phyloP scores from a whole-genome alignment of 306 rosid genomes.

The Geum urbanum region DNA sequence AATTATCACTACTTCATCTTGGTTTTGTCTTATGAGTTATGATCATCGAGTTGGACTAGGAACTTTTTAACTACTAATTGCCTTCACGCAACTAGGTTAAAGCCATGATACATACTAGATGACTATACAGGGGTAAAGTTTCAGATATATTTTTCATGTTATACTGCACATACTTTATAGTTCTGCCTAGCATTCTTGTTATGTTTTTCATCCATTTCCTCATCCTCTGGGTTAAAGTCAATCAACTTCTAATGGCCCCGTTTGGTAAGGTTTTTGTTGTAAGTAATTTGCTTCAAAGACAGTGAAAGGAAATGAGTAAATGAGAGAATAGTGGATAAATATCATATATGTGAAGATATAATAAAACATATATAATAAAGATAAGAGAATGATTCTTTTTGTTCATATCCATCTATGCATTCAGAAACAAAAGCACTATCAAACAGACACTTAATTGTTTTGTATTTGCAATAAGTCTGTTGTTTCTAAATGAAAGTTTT shows the following conservation, averaged over 20 bases:
- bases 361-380: too few relatives aligned
- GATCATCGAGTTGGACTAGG: neutral
- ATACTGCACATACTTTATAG: neutral
- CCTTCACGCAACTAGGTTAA: neutral
- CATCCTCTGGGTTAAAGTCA: neutral
- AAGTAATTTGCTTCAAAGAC: neutral
- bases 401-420: neutral
- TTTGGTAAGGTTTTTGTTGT: slow-evolving; percentile 10
- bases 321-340: neutral
- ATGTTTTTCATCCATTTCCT: neutral
- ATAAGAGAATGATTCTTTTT: neutral
- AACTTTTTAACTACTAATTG: neutral
- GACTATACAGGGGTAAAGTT: neutral
- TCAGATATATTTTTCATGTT: neutral
- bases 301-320: neutral
- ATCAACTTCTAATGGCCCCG: neutral
- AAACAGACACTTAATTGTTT: slow-evolving; percentile 7
- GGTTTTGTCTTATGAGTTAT: neutral
- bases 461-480: slow-evolving; percentile 15
- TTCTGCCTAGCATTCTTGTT: neutral
- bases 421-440: slow-evolving; percentile 7
- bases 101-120: neutral
- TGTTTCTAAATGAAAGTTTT: slow-evolving; percentile 28
- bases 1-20: neutral
- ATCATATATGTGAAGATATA: neutral